Evolutionary conservation across 768 basidiomycete genomes (phyloP), one percentile per base, ranked within the genome.

Genomic region (Gyrodon lividus): DNA sequence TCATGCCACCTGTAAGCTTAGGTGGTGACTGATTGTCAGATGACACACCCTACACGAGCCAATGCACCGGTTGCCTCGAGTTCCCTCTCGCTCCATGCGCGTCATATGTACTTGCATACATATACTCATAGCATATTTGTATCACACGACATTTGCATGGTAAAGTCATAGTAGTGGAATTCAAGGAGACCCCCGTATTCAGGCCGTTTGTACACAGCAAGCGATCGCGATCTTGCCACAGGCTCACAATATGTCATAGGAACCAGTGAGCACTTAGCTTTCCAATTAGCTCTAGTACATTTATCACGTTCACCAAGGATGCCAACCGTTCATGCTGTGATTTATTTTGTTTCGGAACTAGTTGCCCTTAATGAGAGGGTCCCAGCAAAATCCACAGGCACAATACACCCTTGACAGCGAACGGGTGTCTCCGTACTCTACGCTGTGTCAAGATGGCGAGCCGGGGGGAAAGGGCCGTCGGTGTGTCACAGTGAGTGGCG

Each of bases 371-470:
- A 39, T 26, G 12, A 20, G 41, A 28, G 6, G 42, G 12, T n/a
- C 28, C 24, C 38, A 58, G 55, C 44, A 58, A 23, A 37, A 48
- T 40, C 81, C 80, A 7, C 68, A 75, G 26, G 70, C 76, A 43
- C 61, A 65, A 31, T 87, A 86, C 66, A 79, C 79, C 3, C 86
- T 88, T 61, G 80, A 86, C 71, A 80, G 78, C 59, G 79, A 81
- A 55, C 74, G 78, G 35, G 79, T 74, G 54, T 79, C 82, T 47
- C 71, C 77, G 10, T 66, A 77, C 57, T 83, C 83, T 5, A 76
- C 84, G 57, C 62, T 86, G 17, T 87, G 83, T 70, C 74, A 84
- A 48, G 71, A 76, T 56, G 71, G 70, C 42, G 69, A 19, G n/a
- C 34, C 49, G 30, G 43, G 62, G 44, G 60, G 70, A 51, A 65